Percentiles rank a stretch among this genome's conserved stretches.
These are phyloP conservation scores for Trifolium fragiferum DNA, from an alignment of 306 rosid genomes.

Conservation along the genomic window DNA sequence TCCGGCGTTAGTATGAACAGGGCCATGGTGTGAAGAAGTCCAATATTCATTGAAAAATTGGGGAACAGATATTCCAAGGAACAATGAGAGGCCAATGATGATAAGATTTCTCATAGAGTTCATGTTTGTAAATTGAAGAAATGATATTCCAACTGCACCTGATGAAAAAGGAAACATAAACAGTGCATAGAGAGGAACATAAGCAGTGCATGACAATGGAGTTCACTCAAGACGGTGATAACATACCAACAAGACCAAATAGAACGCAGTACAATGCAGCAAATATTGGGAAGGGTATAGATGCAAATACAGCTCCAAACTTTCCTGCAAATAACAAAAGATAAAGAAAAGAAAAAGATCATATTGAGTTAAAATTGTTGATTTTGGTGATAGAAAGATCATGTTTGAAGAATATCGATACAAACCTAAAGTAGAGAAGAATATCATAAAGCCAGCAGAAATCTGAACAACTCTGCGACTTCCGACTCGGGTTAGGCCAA, in stretches of 20 bases:
- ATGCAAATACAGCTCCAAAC: conserved; percentile 98
- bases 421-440: conserved; percentile 88
- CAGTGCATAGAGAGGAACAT: conserved; percentile 5
- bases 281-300: conserved; percentile 88
- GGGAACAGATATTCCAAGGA: conserved; percentile 91
- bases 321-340: conserved; percentile 59
- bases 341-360: conserved; percentile 11
- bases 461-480: conserved; percentile 96
- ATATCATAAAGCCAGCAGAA: conserved; percentile 97
- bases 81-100: conserved; percentile 83
- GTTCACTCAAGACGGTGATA: conserved; percentile 17
- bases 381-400: background rate
- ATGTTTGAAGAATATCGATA: conserved; percentile 24
- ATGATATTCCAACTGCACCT: conserved; percentile 94
- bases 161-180: conserved; percentile 41
- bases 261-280: conserved; percentile 88
- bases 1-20: conserved; percentile 82
- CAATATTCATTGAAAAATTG: conserved; percentile 77
- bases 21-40: conserved; percentile 66
- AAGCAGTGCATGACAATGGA: background rate
- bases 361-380: background rate
- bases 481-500: conserved; percentile 94
- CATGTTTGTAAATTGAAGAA: conserved; percentile 96
- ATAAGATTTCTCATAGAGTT: conserved; percentile 95
- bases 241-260: conserved; percentile 91